Evolutionary conservation across 306 rosid species (phyloP), one percentile per base, ranked within the genome.

Genomic region (Prosopis cineraria): DNA sequence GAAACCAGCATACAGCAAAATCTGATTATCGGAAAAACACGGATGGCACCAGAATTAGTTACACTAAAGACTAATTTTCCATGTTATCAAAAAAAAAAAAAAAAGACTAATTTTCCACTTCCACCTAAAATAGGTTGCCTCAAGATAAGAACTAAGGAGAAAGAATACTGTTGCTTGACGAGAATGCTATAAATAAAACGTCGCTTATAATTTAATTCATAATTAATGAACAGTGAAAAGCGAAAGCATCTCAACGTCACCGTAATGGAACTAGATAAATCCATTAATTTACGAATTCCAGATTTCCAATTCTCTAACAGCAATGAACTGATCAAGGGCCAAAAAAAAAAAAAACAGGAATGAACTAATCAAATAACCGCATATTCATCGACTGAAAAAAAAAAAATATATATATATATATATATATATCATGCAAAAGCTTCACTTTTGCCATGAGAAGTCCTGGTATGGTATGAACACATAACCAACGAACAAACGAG

Each of bases 1-100:
- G 37, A 78, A 40, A 56, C 70, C 62, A 78, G 27, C 58, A 37
- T 12, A 72, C 60, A 31, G 68, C 24, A 19, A 60, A 60, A 60
- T n/a, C 60, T 9, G 24, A n/a, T 53, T 3, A 53, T 53, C 25
- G 12, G 25, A 66, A 55, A 68, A 45, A 24, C 52, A 40, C 47
- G 16, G 69, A 14, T 29, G 39, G 25, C 37, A 39, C 36, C 73
- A 64, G 47, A 47, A 71, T 25, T 40, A 50, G 58, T 24, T 71
- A n/a, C 29, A 47, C n/a, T n/a, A n/a, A n/a, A n/a, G n/a, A n/a
- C n/a, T n/a, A n/a, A n/a, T n/a, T n/a, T n/a, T n/a, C n/a, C n/a
- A n/a, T n/a, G n/a, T n/a, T n/a, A n/a, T n/a, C n/a, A n/a, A n/a
- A n/a, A n/a, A n/a, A n/a, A n/a, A n/a, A n/a, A n/a, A n/a, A n/a